Base-by-base conservation (phyloP, 2,329 filamentous ascomycete species). In the Hymenoscyphus linearis region DNA sequence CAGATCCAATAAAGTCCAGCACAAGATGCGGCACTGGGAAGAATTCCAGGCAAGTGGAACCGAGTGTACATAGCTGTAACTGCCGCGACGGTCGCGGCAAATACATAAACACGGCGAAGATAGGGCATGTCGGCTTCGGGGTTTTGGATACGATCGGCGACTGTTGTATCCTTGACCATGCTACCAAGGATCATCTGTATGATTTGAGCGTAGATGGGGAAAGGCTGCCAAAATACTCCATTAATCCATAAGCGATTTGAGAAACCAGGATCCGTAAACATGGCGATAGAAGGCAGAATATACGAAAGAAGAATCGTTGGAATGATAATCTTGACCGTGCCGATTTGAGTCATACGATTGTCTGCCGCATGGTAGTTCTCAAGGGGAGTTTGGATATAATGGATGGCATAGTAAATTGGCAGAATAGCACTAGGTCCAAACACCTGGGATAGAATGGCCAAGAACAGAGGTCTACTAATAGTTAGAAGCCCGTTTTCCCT, bases 181-280 rank as follows among this genome's bases (percentile, higher is more conserved):
- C 36, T 27, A 10, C 54, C 35, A 1, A 71, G 56, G 5, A 69
- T 16, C 25, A 64, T 55, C 63, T 69, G 62, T n/a, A 61, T 34
- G 58, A 68, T 52, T 25, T 64, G 27, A 12, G 57, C 64, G 18
- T 62, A 69, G 2, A 72, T 52, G 5, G 71, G 71, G 58, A 71
- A 72, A 6, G 75, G 71, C 63, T 82, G 79, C 78, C 80, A 82
- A 47, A 70, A 64, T 9, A 67, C 18, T 1, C 66, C 68, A 40
- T 70, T 70, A 25, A 73, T 58, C 62, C 64, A 67, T 61, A 72
- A 68, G 13, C 64, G 64, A 16, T 54, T 68, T 18, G 62, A 55
- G n/a, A 68, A 52, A 25, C 37, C 44, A 16, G 64, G 57, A 3
- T 61, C 65, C 5, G 52, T 57, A 47, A 69, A 66, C 66, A 70